Percentiles rank a stretch among this genome's conserved stretches.
phyloP scores from a whole-genome alignment of 2,329 filamentous ascomycete genomes.

The Botrytis sinoallii region DNA sequence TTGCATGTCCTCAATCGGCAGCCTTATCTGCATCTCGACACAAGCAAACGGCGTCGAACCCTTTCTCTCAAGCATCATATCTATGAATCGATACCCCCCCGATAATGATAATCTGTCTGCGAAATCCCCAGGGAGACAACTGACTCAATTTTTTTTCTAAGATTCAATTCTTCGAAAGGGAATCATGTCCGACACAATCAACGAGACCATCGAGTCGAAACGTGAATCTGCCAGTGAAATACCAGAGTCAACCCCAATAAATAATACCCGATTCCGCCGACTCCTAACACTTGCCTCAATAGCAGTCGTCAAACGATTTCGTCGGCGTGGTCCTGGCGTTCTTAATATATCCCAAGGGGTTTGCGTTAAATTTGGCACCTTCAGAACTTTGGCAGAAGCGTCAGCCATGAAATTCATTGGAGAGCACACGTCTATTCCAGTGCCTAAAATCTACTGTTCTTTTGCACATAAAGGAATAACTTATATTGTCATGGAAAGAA shows the following conservation, averaged over 20 bases:
- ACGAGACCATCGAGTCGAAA: background rate
- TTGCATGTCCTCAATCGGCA: background rate
- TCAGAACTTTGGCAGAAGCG: conserved; percentile 39
- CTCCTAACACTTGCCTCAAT: background rate
- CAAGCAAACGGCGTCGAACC: background rate
- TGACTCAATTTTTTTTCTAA: background rate
- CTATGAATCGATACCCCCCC: background rate
- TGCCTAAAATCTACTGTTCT: conserved; percentile 39
- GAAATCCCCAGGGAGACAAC: background rate
- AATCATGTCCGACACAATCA: background rate
- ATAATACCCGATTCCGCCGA: background rate
- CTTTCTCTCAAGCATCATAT: background rate
- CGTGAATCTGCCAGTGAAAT: background rate
- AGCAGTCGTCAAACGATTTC: background rate
- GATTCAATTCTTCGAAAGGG: accelerated
- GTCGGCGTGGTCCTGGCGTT: background rate
- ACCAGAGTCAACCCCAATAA: background rate
- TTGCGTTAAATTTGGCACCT: no score
- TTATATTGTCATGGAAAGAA: conserved; percentile 42
- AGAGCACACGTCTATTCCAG: conserved; percentile 40
- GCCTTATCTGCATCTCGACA: background rate
- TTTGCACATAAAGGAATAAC: conserved; percentile 35
- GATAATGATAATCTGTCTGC: background rate
- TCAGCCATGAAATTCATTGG: conserved; percentile 38
- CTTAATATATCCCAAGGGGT: no score